Evolutionary conservation across 352 stramenopile species (phyloP).

Genomic region (Phytophthora kernoviae): DNA sequence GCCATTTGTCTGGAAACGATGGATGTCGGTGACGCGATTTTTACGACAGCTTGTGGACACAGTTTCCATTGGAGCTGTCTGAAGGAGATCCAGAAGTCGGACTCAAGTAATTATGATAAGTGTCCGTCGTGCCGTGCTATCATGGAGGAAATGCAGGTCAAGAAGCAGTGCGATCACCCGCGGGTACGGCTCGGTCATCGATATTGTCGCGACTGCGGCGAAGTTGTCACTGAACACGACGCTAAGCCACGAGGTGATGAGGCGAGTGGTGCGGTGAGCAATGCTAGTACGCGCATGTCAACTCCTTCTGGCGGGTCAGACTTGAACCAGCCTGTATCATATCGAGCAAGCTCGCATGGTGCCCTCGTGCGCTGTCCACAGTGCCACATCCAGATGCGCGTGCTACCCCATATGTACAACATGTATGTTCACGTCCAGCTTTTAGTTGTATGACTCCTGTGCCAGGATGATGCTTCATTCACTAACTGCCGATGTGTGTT

Average conservation of each 20-base stretch:
- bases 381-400: conserved; percentile 88
- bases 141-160: conserved; percentile 84
- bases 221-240: conserved; percentile 58
- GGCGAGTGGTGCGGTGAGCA: conserved; percentile 4
- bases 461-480: background rate
- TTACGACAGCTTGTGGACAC: conserved; percentile 82
- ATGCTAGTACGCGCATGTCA: conserved; percentile 27
- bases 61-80: conserved; percentile 88
- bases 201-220: conserved; percentile 82
- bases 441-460: background rate
- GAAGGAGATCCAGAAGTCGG: conserved; percentile 82
- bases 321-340: conserved; percentile 64
- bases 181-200: conserved; percentile 79
- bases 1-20: conserved; percentile 87
- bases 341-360: conserved; percentile 81
- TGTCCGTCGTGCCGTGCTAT: conserved; percentile 78
- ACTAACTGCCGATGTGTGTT: conserved; percentile 8
- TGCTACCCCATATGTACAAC: conserved; percentile 90
- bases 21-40: conserved; percentile 81
- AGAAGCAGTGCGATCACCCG: conserved; percentile 85
- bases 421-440: conserved; percentile 60
- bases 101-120: conserved; percentile 85
- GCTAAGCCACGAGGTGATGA: conserved; percentile 70
- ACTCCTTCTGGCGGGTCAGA: conserved; percentile 17
- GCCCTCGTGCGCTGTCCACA: conserved; percentile 84